Conservation (phyloP, 2,329 filamentous ascomycete species). For the Talaromyces sp. region DNA sequence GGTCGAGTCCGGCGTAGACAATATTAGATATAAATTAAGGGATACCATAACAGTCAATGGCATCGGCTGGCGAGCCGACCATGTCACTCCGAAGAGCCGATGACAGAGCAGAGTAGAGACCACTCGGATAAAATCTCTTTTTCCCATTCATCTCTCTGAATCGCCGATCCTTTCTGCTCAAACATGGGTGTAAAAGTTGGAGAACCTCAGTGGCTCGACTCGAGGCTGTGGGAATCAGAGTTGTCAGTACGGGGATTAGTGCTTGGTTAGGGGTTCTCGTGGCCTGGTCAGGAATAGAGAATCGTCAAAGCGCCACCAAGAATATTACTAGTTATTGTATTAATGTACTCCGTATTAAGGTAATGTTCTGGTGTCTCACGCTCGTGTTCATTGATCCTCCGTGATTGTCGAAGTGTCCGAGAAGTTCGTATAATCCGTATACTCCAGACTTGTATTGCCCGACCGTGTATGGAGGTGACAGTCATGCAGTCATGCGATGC, state of each 20-base stretch:
- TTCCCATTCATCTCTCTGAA: neutral
- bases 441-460: neutral
- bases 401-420: neutral
- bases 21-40: neutral
- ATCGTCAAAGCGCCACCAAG: neutral
- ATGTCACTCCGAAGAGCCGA: too few species aligned
- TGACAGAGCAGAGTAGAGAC: neutral
- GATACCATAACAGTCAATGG: neutral
- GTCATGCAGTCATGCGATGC: neutral
- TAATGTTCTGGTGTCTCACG: too few species aligned
- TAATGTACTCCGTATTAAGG: too few species aligned
- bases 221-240: neutral
- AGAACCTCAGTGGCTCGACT: neutral
- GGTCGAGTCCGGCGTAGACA: neutral
- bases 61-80: neutral
- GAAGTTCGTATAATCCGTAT: neutral
- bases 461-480: neutral
- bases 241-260: neutral
- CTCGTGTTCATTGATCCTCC: neutral
- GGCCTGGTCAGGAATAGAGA: neutral
- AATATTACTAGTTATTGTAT: too few species aligned
- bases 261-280: neutral
- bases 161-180: neutral
- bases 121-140: neutral
- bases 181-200: neutral